Base-by-base conservation (phyloP, 352 stramenopile genomes). In the Phytophthora citricola region DNA sequence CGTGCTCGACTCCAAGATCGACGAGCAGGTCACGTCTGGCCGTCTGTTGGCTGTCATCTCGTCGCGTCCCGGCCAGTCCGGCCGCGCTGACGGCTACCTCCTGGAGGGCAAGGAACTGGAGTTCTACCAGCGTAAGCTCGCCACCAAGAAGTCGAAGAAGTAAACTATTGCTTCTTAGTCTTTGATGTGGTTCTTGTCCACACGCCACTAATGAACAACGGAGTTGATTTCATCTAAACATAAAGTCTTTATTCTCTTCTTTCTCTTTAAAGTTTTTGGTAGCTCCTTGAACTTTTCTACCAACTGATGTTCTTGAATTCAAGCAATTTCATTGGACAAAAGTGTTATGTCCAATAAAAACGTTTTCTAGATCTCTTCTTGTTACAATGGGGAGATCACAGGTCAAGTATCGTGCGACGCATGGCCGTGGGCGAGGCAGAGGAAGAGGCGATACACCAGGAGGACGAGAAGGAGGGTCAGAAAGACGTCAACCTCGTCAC, bases 71-170 rank as follows among this genome's bases (percentile, higher is more conserved):
- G 98, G 98, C 75, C 98, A 99, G 91, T 98, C 88, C 49, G 98
- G 98, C 78, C 95, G 98, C 59, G 95, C 90, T 63, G 98, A 99
- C 75, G 98, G 98, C 69, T 99, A 99, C 85, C 97, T 99, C 68
- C 78, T 99, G 61, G 98, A 99, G 78, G 98, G 98, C 81, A 97
- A 98, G 79, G 98, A 99, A 83, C 92, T 99, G 29, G 96, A 98
- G 58, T 99, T 99, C 85, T 99, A 99, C 92, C 90, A 98, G 83
- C 98, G 97, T 78, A 97, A 99, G 89, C 82, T 99, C 45, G 95
- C 98, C 81, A 94, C 92, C 69, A 99, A 99, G 95, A 99, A 99
- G 92, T 98, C 97, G 87, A 98, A 98, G 86, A 97, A 97, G 86
- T 96, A 96, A 82, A 82, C 52, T 58, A n/a, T 36, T 63, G 14